phyloP scores from a whole-genome alignment of 2,329 filamentous ascomycete genomes.

The Fusarium protoensiforme region DNA sequence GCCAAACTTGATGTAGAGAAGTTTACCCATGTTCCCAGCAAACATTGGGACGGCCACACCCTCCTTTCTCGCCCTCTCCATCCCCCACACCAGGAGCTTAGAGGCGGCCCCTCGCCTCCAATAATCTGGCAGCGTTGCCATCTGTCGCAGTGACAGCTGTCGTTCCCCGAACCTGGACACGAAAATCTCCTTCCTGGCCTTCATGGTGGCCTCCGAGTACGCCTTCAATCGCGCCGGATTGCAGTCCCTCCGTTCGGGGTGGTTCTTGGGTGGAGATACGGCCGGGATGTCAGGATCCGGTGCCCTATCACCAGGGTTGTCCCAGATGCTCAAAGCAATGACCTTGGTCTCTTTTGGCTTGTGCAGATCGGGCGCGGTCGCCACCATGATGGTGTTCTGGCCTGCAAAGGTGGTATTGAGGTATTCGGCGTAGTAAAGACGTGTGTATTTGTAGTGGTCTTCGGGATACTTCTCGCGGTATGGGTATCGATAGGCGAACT shows the following conservation, averaged over 20 bases:
- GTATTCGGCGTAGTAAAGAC: not conserved
- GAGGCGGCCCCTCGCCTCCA: not conserved
- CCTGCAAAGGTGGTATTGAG: not conserved
- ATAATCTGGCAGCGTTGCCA: not conserved
- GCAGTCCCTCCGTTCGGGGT: no score
- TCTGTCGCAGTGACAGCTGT: not conserved
- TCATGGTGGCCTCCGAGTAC: not conserved
- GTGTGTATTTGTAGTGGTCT: not conserved
- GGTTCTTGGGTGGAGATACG: no score
- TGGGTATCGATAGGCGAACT: not conserved
- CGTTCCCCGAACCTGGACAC: not conserved
- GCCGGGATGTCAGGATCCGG: no score
- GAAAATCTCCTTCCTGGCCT: not conserved
- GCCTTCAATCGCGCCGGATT: no score
- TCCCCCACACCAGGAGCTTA: not conserved
- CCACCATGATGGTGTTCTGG: not conserved
- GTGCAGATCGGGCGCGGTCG: not conserved
- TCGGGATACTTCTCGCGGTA: not conserved
- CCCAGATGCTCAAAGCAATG: no score
- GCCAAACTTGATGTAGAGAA: not conserved
- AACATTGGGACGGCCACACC: not conserved
- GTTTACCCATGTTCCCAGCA: not conserved
- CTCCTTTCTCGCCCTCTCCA: not conserved
- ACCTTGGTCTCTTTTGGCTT: not conserved
- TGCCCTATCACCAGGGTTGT: no score